Conservation (phyloP, 495 filamentous ascomycete genomes). For the Penicillium flavigenum region DNA sequence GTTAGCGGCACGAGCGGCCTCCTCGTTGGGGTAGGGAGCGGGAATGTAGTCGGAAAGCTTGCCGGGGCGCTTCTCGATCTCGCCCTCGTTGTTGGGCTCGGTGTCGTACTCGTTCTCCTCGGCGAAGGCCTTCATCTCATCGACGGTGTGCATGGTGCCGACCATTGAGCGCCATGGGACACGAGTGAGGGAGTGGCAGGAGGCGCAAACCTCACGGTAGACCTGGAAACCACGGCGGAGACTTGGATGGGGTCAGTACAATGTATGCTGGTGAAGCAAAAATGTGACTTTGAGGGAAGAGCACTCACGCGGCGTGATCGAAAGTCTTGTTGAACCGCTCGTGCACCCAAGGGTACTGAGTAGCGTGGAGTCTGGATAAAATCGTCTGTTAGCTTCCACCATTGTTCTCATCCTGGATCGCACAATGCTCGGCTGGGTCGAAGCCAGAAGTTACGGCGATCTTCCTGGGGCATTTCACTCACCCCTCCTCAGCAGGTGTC, state of each 20-base stretch:
- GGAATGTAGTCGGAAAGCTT: conserved; percentile 98
- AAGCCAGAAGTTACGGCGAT: conserved; percentile 20
- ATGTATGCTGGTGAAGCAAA: conserved; percentile 19
- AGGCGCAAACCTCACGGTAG: conserved; percentile 97
- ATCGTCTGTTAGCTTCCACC: conserved; percentile 19
- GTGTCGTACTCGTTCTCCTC: conserved; percentile 98
- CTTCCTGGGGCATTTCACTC: conserved; percentile 42
- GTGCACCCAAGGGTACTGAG: conserved; percentile 96
- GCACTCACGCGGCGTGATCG: conserved; percentile 87
- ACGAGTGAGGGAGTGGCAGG: conserved; percentile 93
- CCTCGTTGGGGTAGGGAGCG: conserved; percentile 94
- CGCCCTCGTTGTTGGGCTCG: conserved; percentile 96
- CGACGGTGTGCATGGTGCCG: conserved; percentile 87
- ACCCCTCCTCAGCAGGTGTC: conserved; percentile 98
- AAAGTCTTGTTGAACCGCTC: conserved; percentile 87
- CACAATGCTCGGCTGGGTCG: conserved; percentile 31
- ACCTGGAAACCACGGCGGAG: conserved; percentile 99
- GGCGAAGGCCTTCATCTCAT: conserved; percentile 94
- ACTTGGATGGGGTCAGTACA: conserved; percentile 49
- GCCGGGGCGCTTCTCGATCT: conserved; percentile 96
- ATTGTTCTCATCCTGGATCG: conserved; percentile 15
- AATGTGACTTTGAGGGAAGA: conserved; percentile 3
- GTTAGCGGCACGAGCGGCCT: conserved; percentile 97
- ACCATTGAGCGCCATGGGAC: conserved; percentile 93
- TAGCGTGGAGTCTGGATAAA: conserved; percentile 73